Conservation (phyloP, 129 eudicot species). For the Arctium minus region DNA sequence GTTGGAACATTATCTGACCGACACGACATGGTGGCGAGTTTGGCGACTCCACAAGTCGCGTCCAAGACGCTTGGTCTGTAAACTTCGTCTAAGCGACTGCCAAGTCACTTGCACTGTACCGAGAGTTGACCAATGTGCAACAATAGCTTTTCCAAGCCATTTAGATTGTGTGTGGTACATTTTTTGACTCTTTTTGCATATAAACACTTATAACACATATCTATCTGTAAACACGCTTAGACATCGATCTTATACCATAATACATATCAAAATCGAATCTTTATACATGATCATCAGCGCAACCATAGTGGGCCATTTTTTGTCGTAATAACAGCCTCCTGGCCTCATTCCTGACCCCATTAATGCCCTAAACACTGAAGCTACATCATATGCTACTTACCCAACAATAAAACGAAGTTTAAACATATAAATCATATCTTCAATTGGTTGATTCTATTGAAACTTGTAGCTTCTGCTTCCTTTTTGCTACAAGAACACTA, state of each 20-base stretch:
- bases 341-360: too few relatives aligned
- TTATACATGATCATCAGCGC: background rate
- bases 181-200: background rate
- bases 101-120: background rate
- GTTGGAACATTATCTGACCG: background rate
- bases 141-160: background rate
- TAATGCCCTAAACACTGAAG: too few relatives aligned
- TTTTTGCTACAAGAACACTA: background rate
- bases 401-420: too few relatives aligned
- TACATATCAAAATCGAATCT: too few relatives aligned
- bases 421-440: too few relatives aligned
- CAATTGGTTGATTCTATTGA: background rate
- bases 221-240: background rate
- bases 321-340: too few relatives aligned
- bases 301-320: too few relatives aligned
- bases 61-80: background rate
- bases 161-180: background rate
- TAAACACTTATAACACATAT: background rate
- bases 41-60: background rate
- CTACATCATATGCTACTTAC: too few relatives aligned
- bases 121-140: background rate
- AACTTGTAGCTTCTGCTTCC: background rate
- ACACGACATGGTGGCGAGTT: background rate
- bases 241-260: background rate
- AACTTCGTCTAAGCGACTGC: too few relatives aligned